Conservation (phyloP, 1,284 basidiomycete species). For the Grifola frondosa region DNA sequence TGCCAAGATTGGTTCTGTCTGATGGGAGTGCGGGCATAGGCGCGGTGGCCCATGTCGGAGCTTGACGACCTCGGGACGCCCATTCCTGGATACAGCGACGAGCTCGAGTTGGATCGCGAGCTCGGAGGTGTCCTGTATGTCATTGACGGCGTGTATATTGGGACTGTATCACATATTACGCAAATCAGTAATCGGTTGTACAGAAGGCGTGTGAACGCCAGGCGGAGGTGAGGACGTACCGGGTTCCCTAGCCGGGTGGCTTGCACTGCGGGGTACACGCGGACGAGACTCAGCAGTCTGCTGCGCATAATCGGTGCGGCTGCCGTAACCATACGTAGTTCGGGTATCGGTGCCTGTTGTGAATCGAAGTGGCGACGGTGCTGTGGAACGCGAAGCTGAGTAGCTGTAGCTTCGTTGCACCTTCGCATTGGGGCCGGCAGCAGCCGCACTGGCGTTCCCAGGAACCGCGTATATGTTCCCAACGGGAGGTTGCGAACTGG, state of each 20-base stretch:
- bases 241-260: conserved; percentile 25
- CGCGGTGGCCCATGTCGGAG: conserved; percentile 30
- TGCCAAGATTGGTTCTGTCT: conserved; percentile 45
- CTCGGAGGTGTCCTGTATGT: conserved; percentile 34
- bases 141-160: conserved; percentile 27
- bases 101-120: conserved; percentile 49
- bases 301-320: conserved; percentile 19
- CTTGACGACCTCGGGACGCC: conserved; percentile 28
- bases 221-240: conserved; percentile 24
- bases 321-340: conserved; percentile 30
- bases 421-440: conserved; percentile 16
- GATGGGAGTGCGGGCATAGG: conserved; percentile 37
- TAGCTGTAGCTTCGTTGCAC: conserved; percentile 33
- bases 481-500: conserved; percentile 24
- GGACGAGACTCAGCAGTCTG: conserved; percentile 25
- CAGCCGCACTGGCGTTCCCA: conserved; percentile 19
- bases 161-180: conserved; percentile 14
- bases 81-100: conserved; percentile 40
- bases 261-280: conserved; percentile 27
- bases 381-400: conserved; percentile 26
- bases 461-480: conserved; percentile 26
- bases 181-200: conserved; percentile 8
- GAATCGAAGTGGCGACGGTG: conserved; percentile 38
- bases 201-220: not conserved
- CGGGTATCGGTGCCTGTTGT: conserved; percentile 31